Evolutionary conservation across 2,329 filamentous ascomycete species (phyloP), one percentile per base, ranked within the genome.

Genomic region (Paracoccidioides brasiliensis): DNA sequence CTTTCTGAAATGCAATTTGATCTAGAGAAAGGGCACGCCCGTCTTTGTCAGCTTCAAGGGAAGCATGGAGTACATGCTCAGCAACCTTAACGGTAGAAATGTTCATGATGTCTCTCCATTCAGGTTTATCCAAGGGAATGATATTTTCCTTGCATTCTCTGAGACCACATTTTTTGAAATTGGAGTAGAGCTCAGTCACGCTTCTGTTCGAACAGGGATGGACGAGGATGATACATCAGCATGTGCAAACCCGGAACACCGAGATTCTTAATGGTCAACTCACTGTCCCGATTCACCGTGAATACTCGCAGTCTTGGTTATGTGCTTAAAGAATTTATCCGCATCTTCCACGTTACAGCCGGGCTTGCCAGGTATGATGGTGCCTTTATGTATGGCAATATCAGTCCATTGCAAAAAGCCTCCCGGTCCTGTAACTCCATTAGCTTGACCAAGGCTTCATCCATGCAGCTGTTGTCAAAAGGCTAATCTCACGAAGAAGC

Each of bases 111-210:
- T 3, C 10, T 41, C 22, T 52, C 14, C 7, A 32, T 41, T 52
- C 49, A 2, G 49, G 49, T 9, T 42, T 42, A 30, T 52, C 49
- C 9, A 52, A 37, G 1, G 10, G 7, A 2, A n/a, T 6, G 14
- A 52, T 52, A 7, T 52, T 37, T 42, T 52, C 37, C n/a, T 32
- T 52, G 49, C 49, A 52, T n/a, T 42, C 49, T n/a, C 30, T 40
- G 49, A 52, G 49, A 22, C 49, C 49, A 5, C 49, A 41, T 33
- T 32, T 52, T 41, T 52, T 30, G 38, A 52, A 52, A 15, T 41
- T 35, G 12, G 37, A n/a, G 28, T 1, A 41, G 3, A 52, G 28
- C 28, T 52, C 22, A n/a, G 12, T 28, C 22, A 41, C 49, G 49
- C 37, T 41, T 38, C 49, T 52, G 8, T 32, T 52, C 28, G 37